phyloP scores from a whole-genome alignment of 1,139 yeast species.

The Sugiyamaella sp. region DNA sequence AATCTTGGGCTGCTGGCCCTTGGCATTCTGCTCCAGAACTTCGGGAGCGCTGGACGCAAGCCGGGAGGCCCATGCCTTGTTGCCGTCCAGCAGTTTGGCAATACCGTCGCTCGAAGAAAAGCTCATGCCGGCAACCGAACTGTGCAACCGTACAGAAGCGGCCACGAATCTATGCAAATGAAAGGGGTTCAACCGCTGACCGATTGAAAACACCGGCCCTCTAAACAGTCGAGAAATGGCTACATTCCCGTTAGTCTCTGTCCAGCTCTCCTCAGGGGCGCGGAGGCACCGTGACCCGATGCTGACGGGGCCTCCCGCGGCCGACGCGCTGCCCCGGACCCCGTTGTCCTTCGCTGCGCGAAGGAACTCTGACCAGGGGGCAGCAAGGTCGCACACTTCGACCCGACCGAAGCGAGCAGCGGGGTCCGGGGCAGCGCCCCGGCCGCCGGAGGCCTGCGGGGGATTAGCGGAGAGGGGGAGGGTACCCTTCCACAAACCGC shows the following conservation, averaged over 20 bases:
- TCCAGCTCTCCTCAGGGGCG: background rate
- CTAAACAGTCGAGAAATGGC: background rate
- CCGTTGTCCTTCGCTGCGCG: background rate
- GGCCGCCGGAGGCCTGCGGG: background rate
- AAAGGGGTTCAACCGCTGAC: slow-evolving; percentile 2
- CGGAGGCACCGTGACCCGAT: background rate
- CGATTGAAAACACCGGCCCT: slow-evolving; percentile 8
- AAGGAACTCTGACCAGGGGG: background rate
- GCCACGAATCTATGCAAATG: background rate
- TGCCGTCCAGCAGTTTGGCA: slow-evolving; percentile 67
- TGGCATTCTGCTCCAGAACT: slow-evolving; percentile 67
- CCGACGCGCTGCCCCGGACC: background rate
- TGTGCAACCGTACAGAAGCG: background rate
- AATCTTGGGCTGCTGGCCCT: slow-evolving; percentile 92
- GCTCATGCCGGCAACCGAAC: slow-evolving; percentile 1
- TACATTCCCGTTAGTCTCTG: background rate
- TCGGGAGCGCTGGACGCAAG: slow-evolving; percentile 63
- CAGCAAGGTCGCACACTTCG: background rate
- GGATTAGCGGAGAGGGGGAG: too few relatives aligned
- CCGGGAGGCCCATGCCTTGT: slow-evolving; percentile 66
- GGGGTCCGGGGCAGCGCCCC: background rate
- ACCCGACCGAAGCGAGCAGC: background rate
- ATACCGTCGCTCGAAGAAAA: slow-evolving; percentile 39
- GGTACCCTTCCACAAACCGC: too few relatives aligned
- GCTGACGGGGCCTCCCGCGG: slow-evolving; percentile 3